These are phyloP conservation scores for Hymenoscyphus scutula DNA, from an alignment of 2,329 filamentous ascomycete species.

Conservation along the genomic window DNA sequence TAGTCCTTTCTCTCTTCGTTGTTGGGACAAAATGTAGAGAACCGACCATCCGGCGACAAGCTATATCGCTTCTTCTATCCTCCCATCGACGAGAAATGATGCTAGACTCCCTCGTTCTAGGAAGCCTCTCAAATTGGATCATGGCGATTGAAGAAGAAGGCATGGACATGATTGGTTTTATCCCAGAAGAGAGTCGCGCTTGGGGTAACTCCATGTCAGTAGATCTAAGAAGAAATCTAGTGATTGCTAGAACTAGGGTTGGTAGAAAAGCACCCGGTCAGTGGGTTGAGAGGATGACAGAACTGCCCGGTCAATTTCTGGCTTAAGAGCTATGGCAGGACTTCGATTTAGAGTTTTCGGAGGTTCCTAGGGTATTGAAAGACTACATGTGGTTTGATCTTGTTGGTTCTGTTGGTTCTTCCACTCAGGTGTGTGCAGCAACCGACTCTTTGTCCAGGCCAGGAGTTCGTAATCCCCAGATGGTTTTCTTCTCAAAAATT, in stretches of 20 bases:
- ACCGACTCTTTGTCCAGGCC: no score
- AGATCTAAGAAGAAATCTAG: conserved; percentile 17
- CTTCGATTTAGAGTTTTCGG: conserved; percentile 4
- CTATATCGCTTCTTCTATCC: conserved; percentile 58
- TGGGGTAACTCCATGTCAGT: conserved; percentile 25
- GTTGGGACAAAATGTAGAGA: conserved; percentile 64
- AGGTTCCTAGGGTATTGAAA: no score
- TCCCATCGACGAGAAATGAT: conserved; percentile 64
- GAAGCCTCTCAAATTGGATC: conserved; percentile 27
- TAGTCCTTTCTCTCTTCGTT: conserved; percentile 61
- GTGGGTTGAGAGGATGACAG: conserved; percentile 10
- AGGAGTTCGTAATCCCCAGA: no score
- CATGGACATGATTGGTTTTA: conserved; percentile 23
- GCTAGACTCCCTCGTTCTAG: conserved; percentile 50
- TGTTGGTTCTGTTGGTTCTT: no score
- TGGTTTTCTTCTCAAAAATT: no score
- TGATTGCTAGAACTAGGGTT: conserved; percentile 19
- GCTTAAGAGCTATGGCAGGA: neutral
- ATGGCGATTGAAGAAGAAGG: conserved; percentile 29
- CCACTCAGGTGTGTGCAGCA: no score
- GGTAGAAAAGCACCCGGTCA: conserved; percentile 14
- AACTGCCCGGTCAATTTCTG: conserved; percentile 8
- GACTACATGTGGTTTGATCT: no score
- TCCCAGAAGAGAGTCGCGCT: conserved; percentile 20
- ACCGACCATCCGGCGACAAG: conserved; percentile 52